These are phyloP conservation scores for Cantharellus cinnabarinus DNA, from an alignment of 768 basidiomycete genomes.

Conservation along the genomic window DNA sequence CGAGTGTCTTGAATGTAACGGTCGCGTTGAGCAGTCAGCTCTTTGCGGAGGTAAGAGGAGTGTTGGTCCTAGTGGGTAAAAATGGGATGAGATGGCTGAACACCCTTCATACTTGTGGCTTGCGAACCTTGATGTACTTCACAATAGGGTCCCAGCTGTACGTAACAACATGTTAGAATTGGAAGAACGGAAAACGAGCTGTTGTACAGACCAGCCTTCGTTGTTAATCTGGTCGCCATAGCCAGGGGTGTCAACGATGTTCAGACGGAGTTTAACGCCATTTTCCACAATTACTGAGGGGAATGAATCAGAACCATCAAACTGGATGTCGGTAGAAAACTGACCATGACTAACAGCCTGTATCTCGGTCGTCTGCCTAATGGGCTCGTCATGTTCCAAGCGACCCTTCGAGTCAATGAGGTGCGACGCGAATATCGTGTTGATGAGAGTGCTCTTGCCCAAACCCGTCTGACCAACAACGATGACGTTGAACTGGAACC, in stretches of 20 bases:
- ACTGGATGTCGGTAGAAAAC: constrained; percentile 13
- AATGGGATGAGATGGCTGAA: not conserved
- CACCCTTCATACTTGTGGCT: not conserved
- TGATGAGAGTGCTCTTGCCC: constrained; percentile 96
- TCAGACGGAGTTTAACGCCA: constrained; percentile 79
- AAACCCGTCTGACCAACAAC: constrained; percentile 93
- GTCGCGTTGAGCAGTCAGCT: constrained; percentile 96
- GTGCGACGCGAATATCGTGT: constrained; percentile 98
- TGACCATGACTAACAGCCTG: constrained; percentile 83
- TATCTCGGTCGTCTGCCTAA: constrained; percentile 93
- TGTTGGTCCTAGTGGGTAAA: constrained; percentile 57
- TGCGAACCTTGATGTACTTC: constrained; percentile 69
- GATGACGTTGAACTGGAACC: constrained; percentile 99
- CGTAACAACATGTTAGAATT: not conserved
- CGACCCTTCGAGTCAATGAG: constrained; percentile 96
- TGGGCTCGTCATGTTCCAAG: constrained; percentile 64
- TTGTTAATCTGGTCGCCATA: constrained; percentile 99
- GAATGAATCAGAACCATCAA: not conserved
- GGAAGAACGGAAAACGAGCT: constrained; percentile 1
- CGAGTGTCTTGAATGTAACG: constrained; percentile 96
- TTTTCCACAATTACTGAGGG: constrained; percentile 80
- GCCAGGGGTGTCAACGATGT: constrained; percentile 97
- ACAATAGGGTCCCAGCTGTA: constrained; percentile 96
- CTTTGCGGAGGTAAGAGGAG: constrained; percentile 95
- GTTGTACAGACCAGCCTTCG: constrained; percentile 64